Percentiles rank a stretch among this genome's conserved stretches.
These are phyloP conservation scores for Guyanaporus albipodus DNA, from an alignment of 768 basidiomycete genomes.

Conservation along the genomic window DNA sequence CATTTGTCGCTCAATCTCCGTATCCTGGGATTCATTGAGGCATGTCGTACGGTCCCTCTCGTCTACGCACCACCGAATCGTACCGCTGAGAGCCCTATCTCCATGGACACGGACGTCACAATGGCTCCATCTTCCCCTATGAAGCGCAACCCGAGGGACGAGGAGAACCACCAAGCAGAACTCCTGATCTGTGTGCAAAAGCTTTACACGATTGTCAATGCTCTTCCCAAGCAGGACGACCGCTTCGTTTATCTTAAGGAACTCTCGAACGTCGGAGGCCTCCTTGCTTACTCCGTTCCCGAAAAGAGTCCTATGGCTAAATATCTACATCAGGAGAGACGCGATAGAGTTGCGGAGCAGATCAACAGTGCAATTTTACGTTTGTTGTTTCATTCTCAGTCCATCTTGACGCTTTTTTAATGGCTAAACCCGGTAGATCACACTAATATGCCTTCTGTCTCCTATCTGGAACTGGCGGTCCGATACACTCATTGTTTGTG, in stretches of 20 bases:
- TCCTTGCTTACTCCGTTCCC: conserved; percentile 82
- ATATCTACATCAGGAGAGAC: conserved; percentile 72
- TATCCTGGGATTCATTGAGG: conserved; percentile 84
- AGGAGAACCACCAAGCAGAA: conserved; percentile 41
- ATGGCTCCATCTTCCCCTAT: conserved; percentile 4
- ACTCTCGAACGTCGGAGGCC: conserved; percentile 65
- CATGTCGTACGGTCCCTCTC: conserved; percentile 70
- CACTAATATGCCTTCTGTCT: conserved; percentile 47
- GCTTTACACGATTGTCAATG: conserved; percentile 58
- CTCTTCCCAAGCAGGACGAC: conserved; percentile 52
- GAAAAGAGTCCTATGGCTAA: conserved; percentile 70
- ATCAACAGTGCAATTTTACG: conserved; percentile 83
- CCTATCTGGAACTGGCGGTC: conserved; percentile 59
- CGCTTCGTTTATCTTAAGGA: conserved; percentile 63
- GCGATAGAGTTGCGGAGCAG: conserved; percentile 82
- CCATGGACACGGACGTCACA: conserved; percentile 8
- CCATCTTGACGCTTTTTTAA: conserved; percentile 1
- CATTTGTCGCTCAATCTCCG: conserved; percentile 83
- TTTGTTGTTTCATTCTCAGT: conserved; percentile 36
- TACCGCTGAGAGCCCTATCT: conserved; percentile 4
- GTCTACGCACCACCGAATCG: conserved; percentile 32
- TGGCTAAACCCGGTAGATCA: conserved; percentile 38
- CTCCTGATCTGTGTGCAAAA: conserved; percentile 61
- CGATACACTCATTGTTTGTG: conserved; percentile 64
- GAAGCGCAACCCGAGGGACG: conserved; percentile 26